Percentiles rank a stretch among this genome's conserved stretches.
Conservation (phyloP, 441 rosid genomes). For the Pelargonium australe region DNA sequence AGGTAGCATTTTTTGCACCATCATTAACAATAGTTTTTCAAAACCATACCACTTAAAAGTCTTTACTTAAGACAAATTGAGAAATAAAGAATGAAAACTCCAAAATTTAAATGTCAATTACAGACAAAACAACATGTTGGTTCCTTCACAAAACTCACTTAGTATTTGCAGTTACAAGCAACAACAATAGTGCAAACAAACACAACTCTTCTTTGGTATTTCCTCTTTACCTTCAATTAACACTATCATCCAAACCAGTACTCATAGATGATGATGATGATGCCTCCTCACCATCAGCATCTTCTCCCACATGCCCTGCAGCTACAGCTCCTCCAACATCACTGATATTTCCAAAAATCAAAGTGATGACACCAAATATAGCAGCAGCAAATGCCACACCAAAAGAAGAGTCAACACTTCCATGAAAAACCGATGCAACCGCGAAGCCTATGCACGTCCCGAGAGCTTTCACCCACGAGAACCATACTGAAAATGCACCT, state of each 20-base stretch:
- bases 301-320: slow-evolving; percentile 33
- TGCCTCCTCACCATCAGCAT: slow-evolving; percentile 15
- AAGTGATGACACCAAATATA: slow-evolving; percentile 21
- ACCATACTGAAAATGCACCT: slow-evolving; percentile 46
- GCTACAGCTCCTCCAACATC: slow-evolving; percentile 42
- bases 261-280: not conserved
- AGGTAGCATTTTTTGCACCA: no score
- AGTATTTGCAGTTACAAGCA: no score
- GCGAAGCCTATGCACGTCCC: slow-evolving; percentile 51
- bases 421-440: slow-evolving; percentile 36
- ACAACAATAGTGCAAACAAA: no score
- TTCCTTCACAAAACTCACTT: no score
- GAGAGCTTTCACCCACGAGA: slow-evolving; percentile 33
- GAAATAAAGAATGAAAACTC: no score
- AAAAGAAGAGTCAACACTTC: slow-evolving; percentile 30
- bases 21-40: no score
- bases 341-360: slow-evolving; percentile 45
- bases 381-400: slow-evolving; percentile 31
- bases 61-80: no score
- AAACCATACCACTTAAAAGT: no score
- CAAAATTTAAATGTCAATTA: no score
- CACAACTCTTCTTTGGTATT: not conserved
- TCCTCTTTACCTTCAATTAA: not conserved
- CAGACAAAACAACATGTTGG: no score
- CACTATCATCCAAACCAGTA: slow-evolving; percentile 18